Evolutionary conservation across 169 alveolate species (phyloP).

Genomic region (Cyclospora cayetanensis): DNA sequence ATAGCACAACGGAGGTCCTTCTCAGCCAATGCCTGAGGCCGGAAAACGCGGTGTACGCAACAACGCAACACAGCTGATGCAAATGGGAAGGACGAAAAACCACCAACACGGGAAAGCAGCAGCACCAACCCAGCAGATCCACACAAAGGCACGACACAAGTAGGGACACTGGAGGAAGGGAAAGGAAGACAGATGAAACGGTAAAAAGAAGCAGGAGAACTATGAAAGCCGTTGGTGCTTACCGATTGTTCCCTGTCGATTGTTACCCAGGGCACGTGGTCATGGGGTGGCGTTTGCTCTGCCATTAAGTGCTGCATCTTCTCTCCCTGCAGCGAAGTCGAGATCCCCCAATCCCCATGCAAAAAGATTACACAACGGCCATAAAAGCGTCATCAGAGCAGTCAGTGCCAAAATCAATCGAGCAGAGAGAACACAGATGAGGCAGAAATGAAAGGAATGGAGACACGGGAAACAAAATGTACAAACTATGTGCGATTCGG

Average conservation of each 20-base stretch:
- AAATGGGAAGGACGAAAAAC: too few relatives aligned
- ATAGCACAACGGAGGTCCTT: constrained; percentile 50
- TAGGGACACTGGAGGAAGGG: background rate
- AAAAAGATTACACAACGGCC: background rate
- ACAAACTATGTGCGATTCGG: background rate
- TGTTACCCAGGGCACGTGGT: constrained; percentile 41
- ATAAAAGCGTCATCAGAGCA: background rate
- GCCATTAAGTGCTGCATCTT: constrained; percentile 21
- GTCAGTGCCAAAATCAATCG: background rate
- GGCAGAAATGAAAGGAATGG: background rate
- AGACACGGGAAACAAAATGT: background rate
- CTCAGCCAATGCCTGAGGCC: constrained; percentile 3
- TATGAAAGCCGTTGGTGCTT: background rate
- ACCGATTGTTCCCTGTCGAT: constrained; percentile 19
- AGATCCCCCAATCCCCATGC: too few relatives aligned
- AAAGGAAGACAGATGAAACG: background rate
- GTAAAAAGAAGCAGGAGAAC: background rate
- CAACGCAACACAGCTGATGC: background rate
- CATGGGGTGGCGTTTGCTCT: constrained; percentile 27
- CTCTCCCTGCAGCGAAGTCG: constrained; percentile 45
- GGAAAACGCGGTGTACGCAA: background rate
- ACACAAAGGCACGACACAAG: too few relatives aligned
- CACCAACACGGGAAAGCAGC: background rate
- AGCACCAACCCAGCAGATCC: background rate
- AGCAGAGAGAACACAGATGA: too few relatives aligned